Evolutionary conservation across 768 basidiomycete genomes (phyloP).

Genomic region (Leccinum pellstonianum): DNA sequence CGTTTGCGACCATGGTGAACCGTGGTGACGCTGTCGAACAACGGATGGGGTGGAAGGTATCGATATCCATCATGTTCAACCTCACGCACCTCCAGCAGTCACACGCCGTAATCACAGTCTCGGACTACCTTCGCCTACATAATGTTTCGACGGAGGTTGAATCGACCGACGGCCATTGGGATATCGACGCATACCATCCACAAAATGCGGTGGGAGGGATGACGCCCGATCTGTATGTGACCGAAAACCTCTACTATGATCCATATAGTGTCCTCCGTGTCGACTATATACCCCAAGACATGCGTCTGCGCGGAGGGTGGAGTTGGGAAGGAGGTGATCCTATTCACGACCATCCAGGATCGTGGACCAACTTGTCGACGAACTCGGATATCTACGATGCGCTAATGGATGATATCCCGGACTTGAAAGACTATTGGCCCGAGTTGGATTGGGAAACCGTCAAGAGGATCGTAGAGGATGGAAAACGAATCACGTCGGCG

Average conservation of each 20-base stretch:
- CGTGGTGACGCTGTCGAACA: slow-evolving; percentile 40
- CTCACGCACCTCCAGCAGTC: slow-evolving; percentile 37
- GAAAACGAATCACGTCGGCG: too few relatives aligned
- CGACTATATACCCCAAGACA: neutral
- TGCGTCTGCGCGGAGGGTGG: too few relatives aligned
- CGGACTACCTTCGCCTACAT: slow-evolving; percentile 44
- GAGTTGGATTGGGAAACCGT: too few relatives aligned
- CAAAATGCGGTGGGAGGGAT: neutral
- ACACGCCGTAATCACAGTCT: slow-evolving; percentile 39
- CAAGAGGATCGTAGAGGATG: too few relatives aligned
- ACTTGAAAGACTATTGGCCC: too few relatives aligned
- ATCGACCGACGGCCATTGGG: slow-evolving; percentile 38
- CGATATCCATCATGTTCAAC: slow-evolving; percentile 43
- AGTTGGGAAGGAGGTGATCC: too few relatives aligned
- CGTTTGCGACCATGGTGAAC: slow-evolving; percentile 46
- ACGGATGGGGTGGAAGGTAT: slow-evolving; percentile 36
- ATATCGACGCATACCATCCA: slow-evolving; percentile 34
- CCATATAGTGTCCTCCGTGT: neutral
- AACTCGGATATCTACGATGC: too few relatives aligned
- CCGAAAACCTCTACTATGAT: neutral
- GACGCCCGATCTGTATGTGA: neutral
- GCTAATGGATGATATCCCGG: too few relatives aligned
- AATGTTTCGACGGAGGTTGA: slow-evolving; percentile 34
- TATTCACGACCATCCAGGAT: too few relatives aligned
- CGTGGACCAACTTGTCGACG: too few relatives aligned